Evolutionary conservation across 352 stramenopile genomes (phyloP).

Genomic region (Globisporangium iwayamae): DNA sequence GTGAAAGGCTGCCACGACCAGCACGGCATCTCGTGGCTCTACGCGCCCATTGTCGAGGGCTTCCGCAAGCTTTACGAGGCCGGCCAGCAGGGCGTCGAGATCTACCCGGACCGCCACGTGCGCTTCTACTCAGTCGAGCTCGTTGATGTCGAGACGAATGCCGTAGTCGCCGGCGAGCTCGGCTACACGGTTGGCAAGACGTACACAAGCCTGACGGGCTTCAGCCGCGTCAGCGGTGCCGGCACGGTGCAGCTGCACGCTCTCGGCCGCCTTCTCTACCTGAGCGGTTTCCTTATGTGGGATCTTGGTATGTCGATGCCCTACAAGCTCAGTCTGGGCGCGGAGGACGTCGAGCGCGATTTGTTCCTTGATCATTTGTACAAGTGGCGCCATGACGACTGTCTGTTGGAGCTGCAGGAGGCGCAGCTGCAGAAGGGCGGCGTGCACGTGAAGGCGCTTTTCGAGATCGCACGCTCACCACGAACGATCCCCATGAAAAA

Average conservation of each 20-base stretch:
- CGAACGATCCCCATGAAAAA: conserved; percentile 15
- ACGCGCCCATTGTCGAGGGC: conserved; percentile 82
- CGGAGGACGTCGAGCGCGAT: conserved; percentile 63
- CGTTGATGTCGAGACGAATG: conserved; percentile 70
- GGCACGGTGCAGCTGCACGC: conserved; percentile 86
- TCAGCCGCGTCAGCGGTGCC: conserved; percentile 61
- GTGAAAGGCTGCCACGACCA: conserved; percentile 89
- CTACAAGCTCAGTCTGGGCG: conserved; percentile 84
- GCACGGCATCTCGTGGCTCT: conserved; percentile 92
- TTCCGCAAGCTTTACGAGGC: conserved; percentile 75
- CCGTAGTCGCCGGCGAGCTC: conserved; percentile 88
- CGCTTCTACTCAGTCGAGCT: conserved; percentile 91
- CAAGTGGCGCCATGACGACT: conserved; percentile 50
- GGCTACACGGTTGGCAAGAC: conserved; percentile 91
- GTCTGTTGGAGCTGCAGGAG: conserved; percentile 43
- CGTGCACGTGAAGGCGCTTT: conserved; percentile 48
- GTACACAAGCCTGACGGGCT: conserved; percentile 89
- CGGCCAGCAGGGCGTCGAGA: conserved; percentile 49
- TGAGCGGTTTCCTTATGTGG: conserved; percentile 80
- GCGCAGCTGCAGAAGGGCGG: conserved; percentile 31
- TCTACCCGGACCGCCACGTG: conserved; percentile 56
- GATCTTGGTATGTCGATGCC: conserved; percentile 89
- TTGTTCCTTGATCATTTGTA: conserved; percentile 71
- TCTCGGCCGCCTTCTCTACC: conserved; percentile 66
- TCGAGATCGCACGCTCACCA: conserved; percentile 42